Base-by-base conservation (phyloP, 495 filamentous ascomycete genomes). In the Evernia prunastri region DNA sequence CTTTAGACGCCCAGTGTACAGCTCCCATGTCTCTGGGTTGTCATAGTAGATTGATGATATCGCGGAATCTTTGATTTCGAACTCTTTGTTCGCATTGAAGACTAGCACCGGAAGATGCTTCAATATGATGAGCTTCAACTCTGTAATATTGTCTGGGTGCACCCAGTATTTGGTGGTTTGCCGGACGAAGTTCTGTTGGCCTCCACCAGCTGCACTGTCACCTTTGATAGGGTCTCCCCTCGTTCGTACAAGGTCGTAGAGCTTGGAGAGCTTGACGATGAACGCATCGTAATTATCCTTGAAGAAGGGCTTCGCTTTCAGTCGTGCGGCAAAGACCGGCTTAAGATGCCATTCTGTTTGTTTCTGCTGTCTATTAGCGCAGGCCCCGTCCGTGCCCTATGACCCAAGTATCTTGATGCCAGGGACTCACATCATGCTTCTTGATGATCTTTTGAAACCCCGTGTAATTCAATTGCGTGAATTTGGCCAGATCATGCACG, bases 401-500 rank as follows among this genome's bases (percentile, higher is more conserved):
- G 8, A 25, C 15, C 42, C 20, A 36, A 8, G 20, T 17, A 10
- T 4, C 61, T 27, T 4, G 47, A 83, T 31, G 31, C 33, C 25
- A 17, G 12, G 9, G 3, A 10, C 89, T 60, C 77, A 94, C 91
- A 81, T 99, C 94, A 75, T 99, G 94, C 79, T 99, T 99, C 80
- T 99, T 99, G 73, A 99, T 96, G 69, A 99, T 99, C 80, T 99
- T 99, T 80, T 97, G 95, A 71, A 99, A 99, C 1, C 95, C 94
- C 1, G 93, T 97, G 71, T 99, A 99, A 75, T 99, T 99, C 72
- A 99, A 77, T 76, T 97, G 92, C 8, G 94, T 95, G 70, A 97
- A 99, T 76, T 97, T 97, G 70, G 95, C 95, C 69, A 99, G 79
- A 74, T 99, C 94, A 72, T 99, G 94, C 15, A 99, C 95, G 73